Evolutionary conservation across 1,139 yeast species (phyloP).

Genomic region (Debaryomycetaceae sp.): DNA sequence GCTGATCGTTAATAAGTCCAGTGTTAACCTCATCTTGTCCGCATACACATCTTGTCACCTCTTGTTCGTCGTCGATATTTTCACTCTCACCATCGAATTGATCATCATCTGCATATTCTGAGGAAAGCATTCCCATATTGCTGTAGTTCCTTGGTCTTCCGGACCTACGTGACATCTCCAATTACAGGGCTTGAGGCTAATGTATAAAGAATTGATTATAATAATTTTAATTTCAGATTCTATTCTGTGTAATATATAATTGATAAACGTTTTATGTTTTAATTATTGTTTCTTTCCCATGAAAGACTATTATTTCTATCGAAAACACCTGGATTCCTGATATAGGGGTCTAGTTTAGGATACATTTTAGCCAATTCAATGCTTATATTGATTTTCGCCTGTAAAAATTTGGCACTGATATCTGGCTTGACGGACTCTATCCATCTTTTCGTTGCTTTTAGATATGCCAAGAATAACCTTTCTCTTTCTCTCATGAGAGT

Average conservation of each 20-base stretch:
- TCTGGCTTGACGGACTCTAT: conserved; percentile 48
- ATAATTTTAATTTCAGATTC: too few relatives aligned
- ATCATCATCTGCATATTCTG: conserved; percentile 16
- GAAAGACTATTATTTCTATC: conserved; percentile 29
- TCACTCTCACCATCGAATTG: conserved; percentile 26
- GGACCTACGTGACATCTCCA: conserved; percentile 28
- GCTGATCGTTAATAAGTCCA: conserved; percentile 32
- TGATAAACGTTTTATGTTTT: neutral
- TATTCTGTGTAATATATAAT: neutral
- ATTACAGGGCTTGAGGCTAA: too few relatives aligned
- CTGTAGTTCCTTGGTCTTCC: conserved; percentile 21
- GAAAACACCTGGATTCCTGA: conserved; percentile 64
- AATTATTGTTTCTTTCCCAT: too few relatives aligned
- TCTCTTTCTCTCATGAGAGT: conserved; percentile 39
- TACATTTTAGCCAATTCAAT: conserved; percentile 54
- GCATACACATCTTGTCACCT: conserved; percentile 87
- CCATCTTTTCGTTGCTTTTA: conserved; percentile 64
- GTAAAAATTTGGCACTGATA: conserved; percentile 40
- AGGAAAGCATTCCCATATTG: conserved; percentile 10
- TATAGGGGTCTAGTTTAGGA: conserved; percentile 63
- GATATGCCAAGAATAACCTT: conserved; percentile 43
- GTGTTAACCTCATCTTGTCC: conserved; percentile 65
- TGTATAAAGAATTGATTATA: too few relatives aligned
- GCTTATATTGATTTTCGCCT: conserved; percentile 49
- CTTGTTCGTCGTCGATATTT: conserved; percentile 52